Conservation (phyloP, 2,329 filamentous ascomycete genomes). For the Raffaelea deltoideospora region DNA sequence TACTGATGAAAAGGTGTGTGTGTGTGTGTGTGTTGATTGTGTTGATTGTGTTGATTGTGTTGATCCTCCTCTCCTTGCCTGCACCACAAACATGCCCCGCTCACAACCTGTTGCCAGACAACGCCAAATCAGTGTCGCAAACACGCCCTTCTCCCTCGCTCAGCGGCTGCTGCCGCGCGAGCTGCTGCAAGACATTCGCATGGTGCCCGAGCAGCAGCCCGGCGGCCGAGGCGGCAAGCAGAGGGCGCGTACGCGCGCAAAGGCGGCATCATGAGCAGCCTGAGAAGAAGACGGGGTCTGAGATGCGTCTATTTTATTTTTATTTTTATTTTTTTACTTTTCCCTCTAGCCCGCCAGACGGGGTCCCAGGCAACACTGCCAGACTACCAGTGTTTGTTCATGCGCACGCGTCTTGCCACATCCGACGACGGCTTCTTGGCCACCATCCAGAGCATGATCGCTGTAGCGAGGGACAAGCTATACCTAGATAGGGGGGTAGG, state of each 20-base stretch:
- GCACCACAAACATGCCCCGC: no score
- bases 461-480: slow-evolving; percentile 66
- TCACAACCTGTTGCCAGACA: slow-evolving; percentile 38
- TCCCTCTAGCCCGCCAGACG: no score
- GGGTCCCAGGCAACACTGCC: not conserved
- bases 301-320: no score
- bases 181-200: slow-evolving; percentile 66
- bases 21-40: slow-evolving; percentile 9
- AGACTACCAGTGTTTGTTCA: slow-evolving; percentile 59
- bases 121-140: slow-evolving; percentile 54
- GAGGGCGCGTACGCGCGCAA: not conserved
- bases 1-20: slow-evolving; percentile 68
- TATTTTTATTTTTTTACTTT: no score
- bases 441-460: slow-evolving; percentile 94
- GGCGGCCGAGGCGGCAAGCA: slow-evolving; percentile 23
- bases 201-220: slow-evolving; percentile 43
- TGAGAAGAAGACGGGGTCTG: slow-evolving; percentile 17
- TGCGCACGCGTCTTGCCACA: slow-evolving; percentile 55
- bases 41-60: slow-evolving; percentile 1
- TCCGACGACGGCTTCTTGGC: slow-evolving; percentile 71
- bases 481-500: slow-evolving; percentile 44
- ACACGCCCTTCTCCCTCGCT: slow-evolving; percentile 74
- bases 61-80: no score
- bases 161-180: slow-evolving; percentile 71
- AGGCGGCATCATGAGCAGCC: not conserved